These are phyloP conservation scores for Schizosaccharomyces versatilis DNA, from an alignment of 1,139 yeast species.

Conservation along the genomic window DNA sequence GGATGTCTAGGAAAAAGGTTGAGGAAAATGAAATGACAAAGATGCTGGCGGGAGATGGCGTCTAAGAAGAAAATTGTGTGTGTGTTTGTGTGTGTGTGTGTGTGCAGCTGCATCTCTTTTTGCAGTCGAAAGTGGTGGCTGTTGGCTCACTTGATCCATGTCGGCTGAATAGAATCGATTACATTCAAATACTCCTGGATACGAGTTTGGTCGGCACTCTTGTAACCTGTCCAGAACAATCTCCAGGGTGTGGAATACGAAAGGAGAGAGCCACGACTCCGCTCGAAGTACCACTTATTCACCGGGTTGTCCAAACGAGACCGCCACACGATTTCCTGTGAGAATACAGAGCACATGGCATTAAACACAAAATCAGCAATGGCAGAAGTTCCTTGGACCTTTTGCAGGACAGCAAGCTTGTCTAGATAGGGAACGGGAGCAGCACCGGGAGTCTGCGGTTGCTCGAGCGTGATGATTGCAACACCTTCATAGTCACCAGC, in stretches of 20 bases:
- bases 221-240: constrained; percentile 2
- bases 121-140: too few relatives aligned
- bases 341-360: constrained; percentile 44
- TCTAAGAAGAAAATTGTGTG: too few relatives aligned
- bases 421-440: constrained; percentile 46
- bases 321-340: constrained; percentile 68
- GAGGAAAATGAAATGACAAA: too few relatives aligned
- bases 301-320: constrained; percentile 72
- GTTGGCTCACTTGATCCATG: not conserved
- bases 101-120: too few relatives aligned
- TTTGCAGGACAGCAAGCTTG: constrained; percentile 71
- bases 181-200: not conserved
- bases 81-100: too few relatives aligned
- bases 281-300: constrained; percentile 44
- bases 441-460: constrained; percentile 15
- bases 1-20: too few relatives aligned
- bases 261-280: not conserved
- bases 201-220: not conserved
- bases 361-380: constrained; percentile 85
- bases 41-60: too few relatives aligned
- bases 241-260: not conserved
- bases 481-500: constrained; percentile 93
- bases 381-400: constrained; percentile 75
- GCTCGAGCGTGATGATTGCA: constrained; percentile 47
- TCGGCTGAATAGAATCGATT: not conserved